A percentile compares a stretch with the other conserved stretches of the same genome.
Evolutionary conservation across 768 basidiomycete species (phyloP).

Genomic region (Chalciporus chontae): DNA sequence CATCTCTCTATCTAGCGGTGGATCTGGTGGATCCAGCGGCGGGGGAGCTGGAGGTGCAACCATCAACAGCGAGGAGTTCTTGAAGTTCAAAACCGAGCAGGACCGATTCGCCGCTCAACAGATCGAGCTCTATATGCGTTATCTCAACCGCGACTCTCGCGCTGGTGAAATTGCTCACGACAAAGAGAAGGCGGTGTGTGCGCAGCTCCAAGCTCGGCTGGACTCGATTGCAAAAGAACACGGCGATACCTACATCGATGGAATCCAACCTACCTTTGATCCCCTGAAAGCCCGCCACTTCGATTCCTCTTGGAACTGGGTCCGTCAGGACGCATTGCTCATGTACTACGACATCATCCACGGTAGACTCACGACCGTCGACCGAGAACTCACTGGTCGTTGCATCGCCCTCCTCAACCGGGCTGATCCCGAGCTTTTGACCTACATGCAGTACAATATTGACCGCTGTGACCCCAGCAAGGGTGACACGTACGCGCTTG

Average conservation of each 20-base stretch:
- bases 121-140: conserved; percentile 95
- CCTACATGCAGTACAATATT: conserved; percentile 96
- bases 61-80: conserved; percentile 97
- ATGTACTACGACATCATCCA: conserved; percentile 99
- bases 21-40: conserved; percentile 56
- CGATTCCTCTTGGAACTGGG: conserved; percentile 99
- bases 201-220: conserved; percentile 75
- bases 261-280: conserved; percentile 93
- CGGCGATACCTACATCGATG: conserved; percentile 89
- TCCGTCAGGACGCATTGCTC: conserved; percentile 89
- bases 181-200: conserved; percentile 71
- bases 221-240: conserved; percentile 90
- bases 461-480: conserved; percentile 73
- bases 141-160: conserved; percentile 90
- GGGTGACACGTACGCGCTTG: conserved; percentile 92
- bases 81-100: conserved; percentile 94
- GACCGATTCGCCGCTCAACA: conserved; percentile 90
- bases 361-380: conserved; percentile 89
- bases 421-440: conserved; percentile 86
- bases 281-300: conserved; percentile 96
- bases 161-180: conserved; percentile 90
- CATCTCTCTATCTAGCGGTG: conserved; percentile 72
- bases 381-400: conserved; percentile 93
- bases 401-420: conserved; percentile 98
- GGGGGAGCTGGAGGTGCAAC: conserved; percentile 70